Evolutionary conservation across 805 yeast species (phyloP).

Genomic region (Candida anglica): DNA sequence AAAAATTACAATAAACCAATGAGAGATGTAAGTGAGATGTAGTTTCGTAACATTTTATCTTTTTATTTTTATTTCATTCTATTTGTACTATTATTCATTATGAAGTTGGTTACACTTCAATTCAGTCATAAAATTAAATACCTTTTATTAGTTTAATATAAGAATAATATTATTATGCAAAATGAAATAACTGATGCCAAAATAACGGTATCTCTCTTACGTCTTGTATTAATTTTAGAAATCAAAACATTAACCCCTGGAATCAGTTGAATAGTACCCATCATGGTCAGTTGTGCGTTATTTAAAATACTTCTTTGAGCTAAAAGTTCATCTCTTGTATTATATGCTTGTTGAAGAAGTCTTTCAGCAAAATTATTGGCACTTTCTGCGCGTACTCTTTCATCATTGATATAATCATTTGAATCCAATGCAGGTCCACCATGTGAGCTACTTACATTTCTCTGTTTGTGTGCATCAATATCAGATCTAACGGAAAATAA

Average conservation of each 20-base stretch:
- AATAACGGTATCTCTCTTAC: slow-evolving; percentile 84
- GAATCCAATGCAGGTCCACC: slow-evolving; percentile 31
- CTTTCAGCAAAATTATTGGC: slow-evolving; percentile 77
- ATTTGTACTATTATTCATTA: too few relatives aligned
- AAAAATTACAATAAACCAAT: too few relatives aligned
- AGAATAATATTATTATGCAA: slow-evolving; percentile 69
- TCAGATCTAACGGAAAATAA: slow-evolving; percentile 75
- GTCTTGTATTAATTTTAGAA: slow-evolving; percentile 78
- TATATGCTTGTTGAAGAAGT: slow-evolving; percentile 78
- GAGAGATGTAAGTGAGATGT: too few relatives aligned
- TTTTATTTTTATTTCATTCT: too few relatives aligned
- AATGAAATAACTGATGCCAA: slow-evolving; percentile 67
- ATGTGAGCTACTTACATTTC: slow-evolving; percentile 14
- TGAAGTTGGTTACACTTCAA: too few relatives aligned
- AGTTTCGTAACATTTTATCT: too few relatives aligned
- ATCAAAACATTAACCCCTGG: slow-evolving; percentile 83
- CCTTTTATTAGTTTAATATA: slow-evolving; percentile 14
- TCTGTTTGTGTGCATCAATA: slow-evolving; percentile 61
- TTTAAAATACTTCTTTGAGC: slow-evolving; percentile 65
- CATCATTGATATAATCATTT: slow-evolving; percentile 75
- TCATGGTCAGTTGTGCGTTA: slow-evolving; percentile 60
- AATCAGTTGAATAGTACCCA: slow-evolving; percentile 57
- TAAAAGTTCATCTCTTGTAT: slow-evolving; percentile 79
- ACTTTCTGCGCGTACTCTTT: slow-evolving; percentile 65
- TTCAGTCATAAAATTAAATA: too few relatives aligned